Evolutionary conservation across 371 early-diverging fungal species (phyloP).

Genomic region (Actinomucor elegans): DNA sequence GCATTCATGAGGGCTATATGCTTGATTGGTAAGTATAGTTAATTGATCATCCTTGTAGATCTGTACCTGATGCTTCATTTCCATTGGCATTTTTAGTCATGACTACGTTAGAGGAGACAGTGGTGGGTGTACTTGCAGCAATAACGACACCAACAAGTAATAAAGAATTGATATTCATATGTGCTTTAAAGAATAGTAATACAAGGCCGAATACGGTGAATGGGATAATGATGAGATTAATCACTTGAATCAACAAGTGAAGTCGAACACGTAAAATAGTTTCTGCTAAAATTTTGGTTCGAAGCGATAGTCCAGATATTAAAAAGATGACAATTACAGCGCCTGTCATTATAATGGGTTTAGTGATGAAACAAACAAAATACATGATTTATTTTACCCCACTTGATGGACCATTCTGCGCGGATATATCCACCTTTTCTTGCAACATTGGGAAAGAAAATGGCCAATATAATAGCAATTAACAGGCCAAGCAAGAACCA

Average conservation of each 20-base stretch:
- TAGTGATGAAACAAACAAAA: background rate
- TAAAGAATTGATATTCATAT: conserved; percentile 52
- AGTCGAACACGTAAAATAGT: conserved; percentile 61
- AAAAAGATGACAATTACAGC: conserved; percentile 71
- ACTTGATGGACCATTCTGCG: conserved; percentile 63
- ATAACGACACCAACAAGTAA: conserved; percentile 71
- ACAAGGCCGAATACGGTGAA: conserved; percentile 65
- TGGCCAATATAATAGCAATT: conserved; percentile 56
- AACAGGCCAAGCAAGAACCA: conserved; percentile 55
- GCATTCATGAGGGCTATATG: conserved; percentile 65
- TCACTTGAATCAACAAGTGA: conserved; percentile 65
- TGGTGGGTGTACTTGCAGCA: conserved; percentile 72
- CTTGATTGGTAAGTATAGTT: no score
- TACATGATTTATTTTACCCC: conserved; percentile 39
- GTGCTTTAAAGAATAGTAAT: conserved; percentile 44
- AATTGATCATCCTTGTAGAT: no score
- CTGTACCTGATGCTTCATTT: conserved; percentile 66
- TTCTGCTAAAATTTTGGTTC: conserved; percentile 62
- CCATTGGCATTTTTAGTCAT: conserved; percentile 78
- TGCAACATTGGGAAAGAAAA: conserved; percentile 56
- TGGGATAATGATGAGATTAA: conserved; percentile 66
- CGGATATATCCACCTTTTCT: conserved; percentile 59
- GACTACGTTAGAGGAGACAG: conserved; percentile 78
- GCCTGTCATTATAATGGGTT: conserved; percentile 45
- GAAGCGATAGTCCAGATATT: conserved; percentile 70